These are phyloP conservation scores for Cryptococcus sp. DNA, from an alignment of 1,284 basidiomycete genomes.

Conservation along the genomic window DNA sequence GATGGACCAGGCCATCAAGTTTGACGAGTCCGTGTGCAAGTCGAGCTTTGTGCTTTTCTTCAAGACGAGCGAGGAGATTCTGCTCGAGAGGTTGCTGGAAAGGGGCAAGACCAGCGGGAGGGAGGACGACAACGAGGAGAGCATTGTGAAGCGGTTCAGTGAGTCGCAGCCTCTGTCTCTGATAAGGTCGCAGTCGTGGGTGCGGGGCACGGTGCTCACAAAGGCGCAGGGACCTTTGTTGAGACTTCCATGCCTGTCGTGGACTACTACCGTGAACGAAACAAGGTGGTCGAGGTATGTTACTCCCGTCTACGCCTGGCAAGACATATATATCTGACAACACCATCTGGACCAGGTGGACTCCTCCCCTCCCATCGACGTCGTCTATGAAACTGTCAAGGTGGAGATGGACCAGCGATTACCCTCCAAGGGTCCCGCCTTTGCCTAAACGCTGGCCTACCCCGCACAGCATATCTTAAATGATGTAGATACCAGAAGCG, in stretches of 20 bases:
- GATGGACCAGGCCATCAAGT: slow-evolving; percentile 95
- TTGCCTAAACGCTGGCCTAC: not conserved
- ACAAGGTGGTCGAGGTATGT: slow-evolving; percentile 76
- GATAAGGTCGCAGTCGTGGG: not conserved
- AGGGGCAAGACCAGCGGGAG: slow-evolving; percentile 91
- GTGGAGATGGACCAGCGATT: slow-evolving; percentile 54
- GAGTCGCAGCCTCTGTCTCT: slow-evolving; percentile 38
- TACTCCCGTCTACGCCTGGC: not conserved
- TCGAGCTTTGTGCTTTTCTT: slow-evolving; percentile 83
- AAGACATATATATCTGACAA: not conserved
- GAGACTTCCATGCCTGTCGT: slow-evolving; percentile 96
- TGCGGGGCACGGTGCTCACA: not conserved
- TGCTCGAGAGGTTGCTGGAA: slow-evolving; percentile 80
- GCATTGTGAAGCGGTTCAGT: slow-evolving; percentile 95
- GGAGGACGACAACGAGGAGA: slow-evolving; percentile 93
- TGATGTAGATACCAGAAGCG: not conserved
- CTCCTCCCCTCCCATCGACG: slow-evolving; percentile 67
- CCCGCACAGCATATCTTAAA: not conserved
- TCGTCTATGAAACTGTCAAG: slow-evolving; percentile 65
- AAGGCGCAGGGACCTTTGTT: slow-evolving; percentile 71
- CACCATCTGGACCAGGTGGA: slow-evolving; percentile 62
- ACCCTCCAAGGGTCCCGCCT: slow-evolving; percentile 1
- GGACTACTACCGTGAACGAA: slow-evolving; percentile 58
- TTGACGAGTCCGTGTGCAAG: slow-evolving; percentile 80
- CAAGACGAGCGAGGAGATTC: slow-evolving; percentile 82